Evolutionary conservation across 2,329 filamentous ascomycete species (phyloP), one percentile per base, ranked within the genome.

Genomic region (Reticulascus tulasneorum): DNA sequence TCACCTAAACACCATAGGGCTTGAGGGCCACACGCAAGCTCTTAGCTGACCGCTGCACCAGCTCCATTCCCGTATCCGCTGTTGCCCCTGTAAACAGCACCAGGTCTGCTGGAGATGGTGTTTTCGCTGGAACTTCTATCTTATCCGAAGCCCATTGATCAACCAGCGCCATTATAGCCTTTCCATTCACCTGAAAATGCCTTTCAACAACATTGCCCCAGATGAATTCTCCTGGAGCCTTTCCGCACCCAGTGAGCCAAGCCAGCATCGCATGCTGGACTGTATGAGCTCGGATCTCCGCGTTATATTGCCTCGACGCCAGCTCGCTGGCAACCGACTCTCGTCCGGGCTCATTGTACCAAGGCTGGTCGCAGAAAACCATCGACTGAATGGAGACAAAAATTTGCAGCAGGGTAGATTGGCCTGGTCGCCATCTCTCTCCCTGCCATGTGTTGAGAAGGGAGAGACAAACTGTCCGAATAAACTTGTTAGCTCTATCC

Each of bases 361-460:
- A 72, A 2, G 75, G 75, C 31, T 73, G 47, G 12, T 69, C 66
- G 44, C 66, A 73, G 30, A 79, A 63, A 15, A 79, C 67, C 73
- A 79, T 75, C 20, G 64, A 62, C 47, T 79, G 75, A 33, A 79
- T 72, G 19, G 69, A 74, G n/a, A 78, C 63, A 9, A 74, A 56
- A 6, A 76, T 53, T 43, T 74, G 71, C 5, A 75, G 55, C 4
- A 76, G 52, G 4, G 71, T 75, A 6, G 71, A 75, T 23, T 60
- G 55, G 9, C 53, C 48, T 4, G 63, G 56, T 10, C 61, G 53
- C 74, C 75, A 73, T 9, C 53, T 44, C 42, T 64, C 57, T 9
- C 71, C 72, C 15, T 45, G 11, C 72, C 73, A 71, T 3, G 69
- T 73, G 1, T 64, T 65, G 0, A 75, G 58, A 10, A 75, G 56